Base-by-base conservation (phyloP, 768 basidiomycete species). In the Mycena floridula region DNA sequence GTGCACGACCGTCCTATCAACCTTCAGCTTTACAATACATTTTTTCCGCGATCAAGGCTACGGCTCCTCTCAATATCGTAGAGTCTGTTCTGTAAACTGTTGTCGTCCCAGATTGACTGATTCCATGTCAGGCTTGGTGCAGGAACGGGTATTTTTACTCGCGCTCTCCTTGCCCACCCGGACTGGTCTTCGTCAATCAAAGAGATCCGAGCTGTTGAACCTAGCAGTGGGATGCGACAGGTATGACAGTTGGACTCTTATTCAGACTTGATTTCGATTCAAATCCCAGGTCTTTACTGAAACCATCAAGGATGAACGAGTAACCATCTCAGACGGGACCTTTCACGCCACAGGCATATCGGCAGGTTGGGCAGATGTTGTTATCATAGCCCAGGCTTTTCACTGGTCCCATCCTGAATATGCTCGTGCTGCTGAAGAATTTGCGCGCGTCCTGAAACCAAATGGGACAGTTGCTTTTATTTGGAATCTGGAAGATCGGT, bases 401-500 rank as follows among this genome's bases (percentile, higher is more conserved):
- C 94, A 97, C 66, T 97, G 94, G 94, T 88, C 87, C 50, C n/a
- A n/a, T n/a, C 85, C 84, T 11, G 77, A 93, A 59, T 85, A 81
- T 56, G 74, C 79, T 37, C 69, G 66, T 41, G 90, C 93, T 1
- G 73, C 77, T 16, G 63, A 62, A 0, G 93, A 96, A 58, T 88
- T 95, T 53, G 73, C 79, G 7, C 78, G 90, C 25, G 77, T 93
- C 50, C 71, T 96, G 38, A 87, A 85, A 56, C 85, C 88, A 0
- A 63, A 65, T n/a, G 89, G 89, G 2, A 62, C 72, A 1, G 72
- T 86, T 15, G 82, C 73, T 5, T 72, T 89, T 45, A 79, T 93
- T 39, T 96, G 93, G 94, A 96, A 96, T 64, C 67, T 93, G 24
- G 93, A 95, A 60, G 83, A 91, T 61, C 70, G 85, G 82, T 82